Percentiles rank a stretch among this genome's conserved stretches.
These are phyloP conservation scores for Camelina hispida DNA, from an alignment of 345 rosid genomes.

Conservation along the genomic window DNA sequence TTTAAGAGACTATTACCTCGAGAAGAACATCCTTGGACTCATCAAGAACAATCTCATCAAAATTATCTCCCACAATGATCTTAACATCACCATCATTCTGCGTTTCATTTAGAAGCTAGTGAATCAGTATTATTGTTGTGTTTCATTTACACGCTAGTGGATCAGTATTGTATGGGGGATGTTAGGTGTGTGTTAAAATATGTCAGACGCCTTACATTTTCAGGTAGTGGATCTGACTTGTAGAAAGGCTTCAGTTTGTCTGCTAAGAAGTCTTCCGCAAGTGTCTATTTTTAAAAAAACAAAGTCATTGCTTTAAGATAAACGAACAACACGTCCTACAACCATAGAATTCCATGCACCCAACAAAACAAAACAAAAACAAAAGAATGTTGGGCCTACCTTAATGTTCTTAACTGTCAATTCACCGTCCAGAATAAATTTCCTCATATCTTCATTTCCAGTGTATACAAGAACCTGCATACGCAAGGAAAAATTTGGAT, in stretches of 20 bases:
- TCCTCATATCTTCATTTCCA: slow-evolving; percentile 85
- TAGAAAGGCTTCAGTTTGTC: slow-evolving; percentile 91
- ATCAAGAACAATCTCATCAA: slow-evolving; percentile 92
- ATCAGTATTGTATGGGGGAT: slow-evolving; percentile 33
- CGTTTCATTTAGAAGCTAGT: slow-evolving; percentile 23
- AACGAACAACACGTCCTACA: slow-evolving; percentile 1
- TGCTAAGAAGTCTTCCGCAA: slow-evolving; percentile 76
- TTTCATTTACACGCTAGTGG: slow-evolving; percentile 26
- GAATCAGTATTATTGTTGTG: slow-evolving; percentile 40
- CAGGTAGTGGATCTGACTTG: slow-evolving; percentile 95
- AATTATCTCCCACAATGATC: slow-evolving; percentile 86
- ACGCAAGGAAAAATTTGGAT: slow-evolving; percentile 19
- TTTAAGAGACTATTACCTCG: slow-evolving; percentile 61
- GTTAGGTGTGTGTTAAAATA: background rate
- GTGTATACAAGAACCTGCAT: slow-evolving; percentile 81
- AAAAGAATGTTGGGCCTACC: slow-evolving; percentile 50
- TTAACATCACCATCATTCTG: slow-evolving; percentile 96
- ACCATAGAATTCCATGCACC: background rate
- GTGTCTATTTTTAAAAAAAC: slow-evolving; percentile 46
- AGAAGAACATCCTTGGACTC: slow-evolving; percentile 97
- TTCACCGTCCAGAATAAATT: slow-evolving; percentile 75
- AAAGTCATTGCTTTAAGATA: slow-evolving; percentile 8
- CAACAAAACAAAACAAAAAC: background rate
- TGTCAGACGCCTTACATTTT: slow-evolving; percentile 59
- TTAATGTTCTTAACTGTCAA: slow-evolving; percentile 70